These are phyloP conservation scores for Pelargonium exstipulatum DNA, from an alignment of 441 rosid species.

Conservation along the genomic window DNA sequence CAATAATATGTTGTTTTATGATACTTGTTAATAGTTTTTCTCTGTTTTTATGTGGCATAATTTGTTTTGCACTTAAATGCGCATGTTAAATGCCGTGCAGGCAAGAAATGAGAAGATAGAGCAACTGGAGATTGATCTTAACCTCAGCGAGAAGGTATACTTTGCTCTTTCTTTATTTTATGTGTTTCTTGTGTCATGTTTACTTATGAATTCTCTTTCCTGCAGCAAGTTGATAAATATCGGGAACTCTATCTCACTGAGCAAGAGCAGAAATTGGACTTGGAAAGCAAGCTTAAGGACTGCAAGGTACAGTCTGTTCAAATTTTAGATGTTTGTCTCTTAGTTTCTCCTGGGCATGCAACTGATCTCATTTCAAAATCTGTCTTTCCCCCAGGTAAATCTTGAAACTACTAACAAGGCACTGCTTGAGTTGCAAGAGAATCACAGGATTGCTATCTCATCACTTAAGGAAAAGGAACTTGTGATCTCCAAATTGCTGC, in stretches of 20 bases:
- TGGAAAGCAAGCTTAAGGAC: conserved; percentile 54
- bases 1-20: not conserved
- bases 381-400: conserved; percentile 38
- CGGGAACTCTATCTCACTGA: conserved; percentile 57
- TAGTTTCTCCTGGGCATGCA: conserved; percentile 16
- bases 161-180: conserved; percentile 10
- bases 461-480: conserved; percentile 51
- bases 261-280: conserved; percentile 62
- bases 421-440: conserved; percentile 64
- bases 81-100: conserved; percentile 29
- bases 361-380: conserved; percentile 10
- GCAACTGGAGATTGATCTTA: conserved; percentile 61
- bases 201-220: conserved; percentile 14
- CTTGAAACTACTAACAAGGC: conserved; percentile 48
- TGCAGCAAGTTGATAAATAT: conserved; percentile 62
- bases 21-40: not conserved
- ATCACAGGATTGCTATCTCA: conserved; percentile 37
- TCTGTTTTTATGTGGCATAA: not conserved
- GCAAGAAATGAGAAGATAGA: conserved; percentile 68
- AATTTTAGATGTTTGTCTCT: conserved; percentile 11
- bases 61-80: conserved; percentile 16
- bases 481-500: conserved; percentile 49
- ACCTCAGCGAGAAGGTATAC: conserved; percentile 50
- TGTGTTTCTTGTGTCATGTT: not conserved
- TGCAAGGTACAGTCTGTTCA: conserved; percentile 48